Percentiles rank a stretch among this genome's conserved stretches.
Conservation (phyloP, 139 green algal species). For the Picochlorum sp. region DNA sequence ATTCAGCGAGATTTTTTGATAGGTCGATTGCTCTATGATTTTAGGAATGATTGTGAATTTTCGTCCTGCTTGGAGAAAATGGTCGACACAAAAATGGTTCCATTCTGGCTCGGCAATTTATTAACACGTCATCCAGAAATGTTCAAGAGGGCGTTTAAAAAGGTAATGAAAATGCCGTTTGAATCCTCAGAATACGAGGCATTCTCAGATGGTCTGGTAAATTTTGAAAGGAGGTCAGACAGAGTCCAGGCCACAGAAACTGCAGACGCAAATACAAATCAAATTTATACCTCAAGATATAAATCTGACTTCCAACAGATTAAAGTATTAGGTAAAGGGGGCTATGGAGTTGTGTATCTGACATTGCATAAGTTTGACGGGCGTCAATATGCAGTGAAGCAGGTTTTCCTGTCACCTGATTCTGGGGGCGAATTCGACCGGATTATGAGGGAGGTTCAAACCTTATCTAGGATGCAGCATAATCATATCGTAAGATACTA, state of each 20-base stretch:
- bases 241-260: too few species aligned
- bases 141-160: conserved; percentile 54
- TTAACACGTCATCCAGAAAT: conserved; percentile 48
- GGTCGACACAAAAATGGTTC: conserved; percentile 41
- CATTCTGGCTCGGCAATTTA: conserved; percentile 57
- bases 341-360: conserved; percentile 75
- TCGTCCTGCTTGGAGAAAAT: background rate
- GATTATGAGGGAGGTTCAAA: conserved; percentile 83
- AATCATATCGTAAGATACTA: conserved; percentile 86
- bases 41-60: conserved; percentile 8
- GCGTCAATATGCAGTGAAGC: conserved; percentile 86
- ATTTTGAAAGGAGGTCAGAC: too few species aligned
- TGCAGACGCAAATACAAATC: too few species aligned
- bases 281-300: too few species aligned
- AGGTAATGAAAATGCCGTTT: too few species aligned
- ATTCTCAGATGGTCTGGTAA: too few species aligned
- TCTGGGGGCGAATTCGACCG: conserved; percentile 26
- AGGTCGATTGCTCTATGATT: conserved; percentile 46
- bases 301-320: conserved; percentile 64
- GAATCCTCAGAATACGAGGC: too few species aligned
- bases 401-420: conserved; percentile 54
- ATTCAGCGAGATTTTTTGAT: conserved; percentile 47
- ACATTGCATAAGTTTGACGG: conserved; percentile 69
- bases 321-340: conserved; percentile 61
- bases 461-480: conserved; percentile 81